Conservation (phyloP, 495 filamentous ascomycete species). For the Umbilicaria muhlenbergii region DNA sequence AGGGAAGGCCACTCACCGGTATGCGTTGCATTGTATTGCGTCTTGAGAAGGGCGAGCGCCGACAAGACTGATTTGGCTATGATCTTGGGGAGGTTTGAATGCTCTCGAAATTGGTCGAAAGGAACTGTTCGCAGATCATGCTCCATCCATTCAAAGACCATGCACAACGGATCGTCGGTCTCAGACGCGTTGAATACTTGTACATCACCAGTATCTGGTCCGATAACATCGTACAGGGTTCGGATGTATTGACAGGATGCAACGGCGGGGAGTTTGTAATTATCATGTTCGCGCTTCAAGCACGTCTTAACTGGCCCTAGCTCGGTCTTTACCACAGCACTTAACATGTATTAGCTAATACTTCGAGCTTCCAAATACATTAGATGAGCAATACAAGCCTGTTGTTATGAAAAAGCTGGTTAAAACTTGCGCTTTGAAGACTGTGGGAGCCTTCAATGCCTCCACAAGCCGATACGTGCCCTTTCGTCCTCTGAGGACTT, state of each 20-base stretch:
- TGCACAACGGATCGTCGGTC: conserved; percentile 1
- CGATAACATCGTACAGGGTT: conserved; percentile 4
- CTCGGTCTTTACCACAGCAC: conserved; percentile 9
- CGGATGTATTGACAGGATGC: conserved; percentile 8
- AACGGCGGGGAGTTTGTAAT: conserved; percentile 9
- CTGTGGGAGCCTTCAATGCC: conserved; percentile 6
- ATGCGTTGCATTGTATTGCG: not conserved
- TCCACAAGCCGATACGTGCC: conserved; percentile 11
- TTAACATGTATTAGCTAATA: not conserved
- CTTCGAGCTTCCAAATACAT: not conserved
- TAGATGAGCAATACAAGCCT: conserved; percentile 4
- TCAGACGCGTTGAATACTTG: no score
- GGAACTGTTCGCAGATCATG: conserved; percentile 9
- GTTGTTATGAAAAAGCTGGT: conserved; percentile 3
- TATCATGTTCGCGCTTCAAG: conserved; percentile 7
- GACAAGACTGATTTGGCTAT: not conserved
- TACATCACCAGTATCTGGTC: not conserved
- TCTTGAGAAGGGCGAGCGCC: not conserved
- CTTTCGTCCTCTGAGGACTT: conserved; percentile 8
- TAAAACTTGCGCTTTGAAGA: conserved; percentile 12
- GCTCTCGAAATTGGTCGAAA: conserved; percentile 4
- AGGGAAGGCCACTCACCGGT: not conserved
- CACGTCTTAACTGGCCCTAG: conserved; percentile 1
- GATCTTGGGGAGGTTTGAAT: conserved; percentile 7
- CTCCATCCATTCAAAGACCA: conserved; percentile 17